phyloP scores from a whole-genome alignment of 2,329 filamentous ascomycete species.

The Arthrobotrys pseudoclavata region DNA sequence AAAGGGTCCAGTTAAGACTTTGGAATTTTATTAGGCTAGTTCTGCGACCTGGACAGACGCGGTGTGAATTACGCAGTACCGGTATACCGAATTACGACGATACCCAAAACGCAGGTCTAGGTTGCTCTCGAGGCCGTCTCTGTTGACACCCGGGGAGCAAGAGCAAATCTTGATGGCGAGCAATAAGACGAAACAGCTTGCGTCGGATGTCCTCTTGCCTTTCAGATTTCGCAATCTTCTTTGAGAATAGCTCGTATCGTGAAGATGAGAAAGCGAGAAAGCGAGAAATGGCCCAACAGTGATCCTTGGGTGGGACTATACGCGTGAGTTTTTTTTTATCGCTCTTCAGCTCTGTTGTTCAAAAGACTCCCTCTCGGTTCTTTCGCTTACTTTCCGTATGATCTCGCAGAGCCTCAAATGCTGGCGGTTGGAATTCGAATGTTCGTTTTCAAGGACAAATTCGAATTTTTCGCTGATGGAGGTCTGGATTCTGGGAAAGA shows the following conservation, averaged over 20 bases:
- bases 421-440: neutral
- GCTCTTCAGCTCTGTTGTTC: conserved; percentile 24
- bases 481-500: conserved; percentile 22
- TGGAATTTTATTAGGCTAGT: conserved; percentile 35
- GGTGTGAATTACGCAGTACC: conserved; percentile 56
- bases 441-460: conserved; percentile 4
- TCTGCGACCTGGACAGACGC: conserved; percentile 41
- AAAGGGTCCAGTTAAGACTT: conserved; percentile 24
- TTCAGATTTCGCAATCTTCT: conserved; percentile 38
- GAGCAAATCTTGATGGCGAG: conserved; percentile 44
- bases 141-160: conserved; percentile 18
- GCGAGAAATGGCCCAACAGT: conserved; percentile 15
- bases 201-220: conserved; percentile 42
- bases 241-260: conserved; percentile 45
- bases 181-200: conserved; percentile 57
- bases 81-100: conserved; percentile 58
- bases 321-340: conserved; percentile 28
- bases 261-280: conserved; percentile 40
- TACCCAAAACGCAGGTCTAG: conserved; percentile 59
- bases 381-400: conserved; percentile 33
- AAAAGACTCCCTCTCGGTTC: conserved; percentile 12
- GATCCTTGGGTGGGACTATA: conserved; percentile 22
- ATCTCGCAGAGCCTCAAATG: neutral
- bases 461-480: conserved; percentile 47
- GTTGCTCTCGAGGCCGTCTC: conserved; percentile 41